Conservation (phyloP, 2,329 filamentous ascomycete species). For the Elsinoe necatrix region DNA sequence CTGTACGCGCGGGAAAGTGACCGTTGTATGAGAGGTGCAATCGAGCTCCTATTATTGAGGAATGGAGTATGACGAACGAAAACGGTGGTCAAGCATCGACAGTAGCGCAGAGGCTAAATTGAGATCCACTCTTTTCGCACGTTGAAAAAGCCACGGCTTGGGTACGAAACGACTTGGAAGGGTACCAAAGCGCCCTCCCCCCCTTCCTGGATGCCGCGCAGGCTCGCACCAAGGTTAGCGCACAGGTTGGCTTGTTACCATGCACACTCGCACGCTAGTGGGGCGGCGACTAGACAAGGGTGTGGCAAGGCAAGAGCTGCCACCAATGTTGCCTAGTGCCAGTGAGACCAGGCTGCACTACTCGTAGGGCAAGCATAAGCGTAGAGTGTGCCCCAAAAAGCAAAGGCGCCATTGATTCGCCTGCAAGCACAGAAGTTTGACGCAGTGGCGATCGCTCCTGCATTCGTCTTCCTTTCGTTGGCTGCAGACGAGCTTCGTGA, state of each 20-base stretch:
- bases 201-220: constrained; percentile 12
- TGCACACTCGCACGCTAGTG: constrained; percentile 13
- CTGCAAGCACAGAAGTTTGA: constrained; percentile 10
- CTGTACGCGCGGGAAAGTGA: background rate
- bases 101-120: constrained; percentile 13
- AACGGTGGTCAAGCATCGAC: constrained; percentile 15
- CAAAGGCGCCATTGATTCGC: constrained; percentile 12
- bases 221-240: constrained; percentile 11
- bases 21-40: constrained; percentile 12
- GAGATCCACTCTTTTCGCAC: constrained; percentile 14
- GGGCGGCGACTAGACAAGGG: constrained; percentile 12
- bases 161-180: constrained; percentile 14
- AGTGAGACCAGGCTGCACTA: constrained; percentile 15
- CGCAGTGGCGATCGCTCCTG: constrained; percentile 14
- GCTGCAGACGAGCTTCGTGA: background rate
- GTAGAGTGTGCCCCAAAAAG: constrained; percentile 14
- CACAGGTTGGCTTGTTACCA: constrained; percentile 11
- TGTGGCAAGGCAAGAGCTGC: constrained; percentile 15
- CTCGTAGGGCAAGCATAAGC: constrained; percentile 16
- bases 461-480: constrained; percentile 11
- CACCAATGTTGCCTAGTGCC: constrained; percentile 16
- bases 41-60: constrained; percentile 14
- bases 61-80: constrained; percentile 16
- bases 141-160: constrained; percentile 15
- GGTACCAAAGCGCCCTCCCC: constrained; percentile 11